A percentile compares a stretch with the other conserved stretches of the same genome.
Evolutionary conservation across 805 yeast species (phyloP).

Genomic region (Metschnikowia baotianmanensis): DNA sequence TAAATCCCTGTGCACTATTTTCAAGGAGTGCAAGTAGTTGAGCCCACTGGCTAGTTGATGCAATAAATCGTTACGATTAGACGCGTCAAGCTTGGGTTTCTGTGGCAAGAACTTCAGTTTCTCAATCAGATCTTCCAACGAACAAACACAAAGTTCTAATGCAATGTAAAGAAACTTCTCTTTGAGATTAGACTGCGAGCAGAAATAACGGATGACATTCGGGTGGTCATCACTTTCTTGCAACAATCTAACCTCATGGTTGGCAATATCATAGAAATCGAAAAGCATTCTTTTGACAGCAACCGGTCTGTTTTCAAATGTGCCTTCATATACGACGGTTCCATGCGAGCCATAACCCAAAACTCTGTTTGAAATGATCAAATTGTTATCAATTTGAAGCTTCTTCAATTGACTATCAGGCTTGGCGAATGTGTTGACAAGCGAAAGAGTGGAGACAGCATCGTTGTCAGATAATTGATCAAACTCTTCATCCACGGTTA

Average conservation of each 20-base stretch:
- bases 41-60: constrained; percentile 82
- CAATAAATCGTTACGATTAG: constrained; percentile 42
- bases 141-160: constrained; percentile 83
- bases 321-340: constrained; percentile 88
- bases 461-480: constrained; percentile 12
- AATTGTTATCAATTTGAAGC: constrained; percentile 46
- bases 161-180: constrained; percentile 92
- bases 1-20: constrained; percentile 91
- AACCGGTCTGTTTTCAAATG: constrained; percentile 88
- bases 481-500: constrained; percentile 8
- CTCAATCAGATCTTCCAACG: constrained; percentile 82
- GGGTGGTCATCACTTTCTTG: constrained; percentile 98
- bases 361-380: constrained; percentile 68
- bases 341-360: constrained; percentile 97
- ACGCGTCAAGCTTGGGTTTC: constrained; percentile 22
- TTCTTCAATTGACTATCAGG: constrained; percentile 23
- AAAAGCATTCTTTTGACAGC: constrained; percentile 93
- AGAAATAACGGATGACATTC: constrained; percentile 87
- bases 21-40: constrained; percentile 80
- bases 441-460: constrained; percentile 23
- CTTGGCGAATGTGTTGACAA: constrained; percentile 23
- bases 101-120: constrained; percentile 28
- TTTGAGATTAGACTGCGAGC: constrained; percentile 73
- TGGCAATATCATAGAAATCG: constrained; percentile 91
- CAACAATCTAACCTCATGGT: constrained; percentile 80